Conservation (phyloP, 1,284 basidiomycete genomes). For the Cerioporus squamosus region DNA sequence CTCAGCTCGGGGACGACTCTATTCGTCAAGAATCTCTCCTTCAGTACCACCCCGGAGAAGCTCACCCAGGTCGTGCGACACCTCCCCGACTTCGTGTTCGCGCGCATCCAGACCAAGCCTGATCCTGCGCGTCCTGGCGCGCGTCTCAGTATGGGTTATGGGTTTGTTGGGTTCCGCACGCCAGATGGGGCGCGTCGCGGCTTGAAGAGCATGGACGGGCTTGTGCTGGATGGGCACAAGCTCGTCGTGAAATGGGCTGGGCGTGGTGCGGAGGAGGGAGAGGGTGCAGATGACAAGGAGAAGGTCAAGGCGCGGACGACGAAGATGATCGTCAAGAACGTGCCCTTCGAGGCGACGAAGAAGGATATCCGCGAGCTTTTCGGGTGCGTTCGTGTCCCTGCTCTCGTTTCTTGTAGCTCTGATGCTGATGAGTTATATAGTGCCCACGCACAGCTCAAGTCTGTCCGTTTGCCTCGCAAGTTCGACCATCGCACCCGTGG, state of each 20-base stretch:
- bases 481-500: slow-evolving; percentile 87
- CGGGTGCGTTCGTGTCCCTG: slow-evolving; percentile 56
- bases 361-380: slow-evolving; percentile 92
- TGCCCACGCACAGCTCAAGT: slow-evolving; percentile 90
- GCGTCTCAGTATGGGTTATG: slow-evolving; percentile 92
- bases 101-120: slow-evolving; percentile 90
- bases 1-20: slow-evolving; percentile 81
- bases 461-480: slow-evolving; percentile 87
- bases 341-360: slow-evolving; percentile 95
- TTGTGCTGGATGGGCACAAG: slow-evolving; percentile 87
- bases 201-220: slow-evolving; percentile 80
- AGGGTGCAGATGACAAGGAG: slow-evolving; percentile 41
- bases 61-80: slow-evolving; percentile 76
- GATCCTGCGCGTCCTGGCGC: slow-evolving; percentile 77
- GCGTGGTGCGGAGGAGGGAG: slow-evolving; percentile 73
- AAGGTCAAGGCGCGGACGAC: slow-evolving; percentile 59
- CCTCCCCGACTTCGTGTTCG: slow-evolving; percentile 85
- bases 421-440: slow-evolving; percentile 41
- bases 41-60: slow-evolving; percentile 83
- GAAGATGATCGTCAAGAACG: slow-evolving; percentile 96
- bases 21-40: slow-evolving; percentile 94
- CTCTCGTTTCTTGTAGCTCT: neutral
- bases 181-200: slow-evolving; percentile 77
- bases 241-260: slow-evolving; percentile 89
- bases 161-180: slow-evolving; percentile 92